phyloP scores from a whole-genome alignment of 2,329 filamentous ascomycete genomes.

The Phaeophleospora eucalypticola region DNA sequence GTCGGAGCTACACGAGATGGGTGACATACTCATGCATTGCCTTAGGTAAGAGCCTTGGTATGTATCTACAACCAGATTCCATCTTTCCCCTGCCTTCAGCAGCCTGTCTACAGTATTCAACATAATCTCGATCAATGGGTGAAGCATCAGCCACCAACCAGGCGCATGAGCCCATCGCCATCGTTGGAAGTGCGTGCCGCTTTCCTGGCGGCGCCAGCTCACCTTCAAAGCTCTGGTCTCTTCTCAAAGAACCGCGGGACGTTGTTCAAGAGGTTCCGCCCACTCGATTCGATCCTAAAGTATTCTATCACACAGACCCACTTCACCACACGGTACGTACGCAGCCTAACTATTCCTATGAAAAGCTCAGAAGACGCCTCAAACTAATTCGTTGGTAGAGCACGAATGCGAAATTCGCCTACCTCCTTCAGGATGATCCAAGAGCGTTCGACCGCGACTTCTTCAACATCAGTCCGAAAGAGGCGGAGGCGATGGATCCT shows the following conservation, averaged over 20 bases:
- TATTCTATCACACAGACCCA: conserved; percentile 11
- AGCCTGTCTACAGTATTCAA: background rate
- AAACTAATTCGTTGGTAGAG: conserved; percentile 17
- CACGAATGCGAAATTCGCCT: conserved; percentile 19
- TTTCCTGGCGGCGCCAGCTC: conserved; percentile 12
- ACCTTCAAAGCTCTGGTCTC: conserved; percentile 10
- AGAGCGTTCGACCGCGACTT: conserved; percentile 38
- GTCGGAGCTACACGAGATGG: background rate
- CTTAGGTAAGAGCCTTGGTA: too few species aligned
- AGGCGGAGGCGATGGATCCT: conserved; percentile 42
- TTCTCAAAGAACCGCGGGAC: conserved; percentile 11
- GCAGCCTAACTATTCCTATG: too few species aligned
- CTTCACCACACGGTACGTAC: conserved; percentile 6
- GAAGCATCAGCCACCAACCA: background rate
- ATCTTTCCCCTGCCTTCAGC: background rate
- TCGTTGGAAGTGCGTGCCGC: conserved; percentile 44
- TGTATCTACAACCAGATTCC: background rate
- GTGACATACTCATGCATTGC: too few species aligned
- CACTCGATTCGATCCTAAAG: conserved; percentile 26
- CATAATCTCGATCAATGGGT: conserved; percentile 1
- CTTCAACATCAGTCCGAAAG: conserved; percentile 39
- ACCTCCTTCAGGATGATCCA: conserved; percentile 30
- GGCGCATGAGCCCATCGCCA: conserved; percentile 25
- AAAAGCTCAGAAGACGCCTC: conserved; percentile 6
- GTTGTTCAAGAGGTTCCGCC: conserved; percentile 18